Conservation (phyloP, 2,329 filamentous ascomycete genomes). For the Cytospora schulzeri region DNA sequence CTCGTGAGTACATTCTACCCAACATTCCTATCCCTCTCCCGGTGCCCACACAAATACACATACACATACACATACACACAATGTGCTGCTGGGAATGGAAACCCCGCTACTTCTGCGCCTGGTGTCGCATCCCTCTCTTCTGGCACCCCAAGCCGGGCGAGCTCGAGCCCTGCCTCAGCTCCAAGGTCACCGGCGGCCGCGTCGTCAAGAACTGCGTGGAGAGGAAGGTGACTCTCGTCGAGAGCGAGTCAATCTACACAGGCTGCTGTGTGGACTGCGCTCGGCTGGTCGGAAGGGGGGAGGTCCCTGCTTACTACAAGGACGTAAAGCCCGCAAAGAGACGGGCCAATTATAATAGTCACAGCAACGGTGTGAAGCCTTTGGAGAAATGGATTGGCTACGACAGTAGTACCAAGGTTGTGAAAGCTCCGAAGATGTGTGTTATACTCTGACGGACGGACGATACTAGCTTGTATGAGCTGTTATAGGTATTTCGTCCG, state of each 20-base stretch:
- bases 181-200: not conserved
- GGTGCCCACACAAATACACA: not conserved
- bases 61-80: not conserved
- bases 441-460: not conserved
- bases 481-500: no score
- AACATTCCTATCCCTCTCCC: no score
- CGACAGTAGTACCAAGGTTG: not conserved
- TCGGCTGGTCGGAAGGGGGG: not conserved
- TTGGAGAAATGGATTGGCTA: not conserved
- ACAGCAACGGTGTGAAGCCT: not conserved
- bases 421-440: not conserved
- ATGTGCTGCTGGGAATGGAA: constrained; percentile 18
- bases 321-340: not conserved
- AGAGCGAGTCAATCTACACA: constrained; percentile 3
- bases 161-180: constrained; percentile 15
- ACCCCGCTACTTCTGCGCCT: constrained; percentile 5
- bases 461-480: not conserved
- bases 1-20: no score
- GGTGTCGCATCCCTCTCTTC: constrained; percentile 14
- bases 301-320: not conserved
- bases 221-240: not conserved
- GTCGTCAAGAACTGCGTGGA: constrained; percentile 4
- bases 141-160: not conserved
- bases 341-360: not conserved
- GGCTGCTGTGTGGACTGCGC: constrained; percentile 18